Conservation (phyloP, 1,284 basidiomycete species). For the Mycena citricolor region DNA sequence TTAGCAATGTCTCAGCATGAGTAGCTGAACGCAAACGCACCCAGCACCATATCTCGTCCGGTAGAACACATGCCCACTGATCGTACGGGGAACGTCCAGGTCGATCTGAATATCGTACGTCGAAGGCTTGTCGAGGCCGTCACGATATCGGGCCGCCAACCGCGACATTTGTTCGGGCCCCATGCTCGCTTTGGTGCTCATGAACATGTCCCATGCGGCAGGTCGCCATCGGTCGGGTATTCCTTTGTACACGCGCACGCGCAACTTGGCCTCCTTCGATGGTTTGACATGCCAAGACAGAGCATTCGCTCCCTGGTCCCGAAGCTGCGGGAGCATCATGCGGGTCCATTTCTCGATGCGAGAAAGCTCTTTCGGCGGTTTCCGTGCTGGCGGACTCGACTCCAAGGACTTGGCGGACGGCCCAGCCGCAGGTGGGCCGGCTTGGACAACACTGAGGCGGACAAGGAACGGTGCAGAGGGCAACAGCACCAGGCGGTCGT, state of each 20-base stretch:
- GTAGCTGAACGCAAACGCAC: slow-evolving; percentile 42
- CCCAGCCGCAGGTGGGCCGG: slow-evolving; percentile 14
- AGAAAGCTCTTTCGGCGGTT: slow-evolving; percentile 61
- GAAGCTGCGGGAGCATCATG: slow-evolving; percentile 73
- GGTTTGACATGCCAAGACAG: slow-evolving; percentile 68
- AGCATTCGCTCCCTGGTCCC: slow-evolving; percentile 79
- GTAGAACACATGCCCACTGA: slow-evolving; percentile 93
- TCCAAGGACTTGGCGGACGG: slow-evolving; percentile 34
- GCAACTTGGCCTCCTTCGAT: slow-evolving; percentile 64
- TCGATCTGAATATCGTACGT: slow-evolving; percentile 97
- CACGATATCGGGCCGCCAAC: slow-evolving; percentile 58
- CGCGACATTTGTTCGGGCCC: slow-evolving; percentile 42
- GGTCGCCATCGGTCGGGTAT: slow-evolving; percentile 95
- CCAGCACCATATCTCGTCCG: slow-evolving; percentile 94
- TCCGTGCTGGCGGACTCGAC: slow-evolving; percentile 46
- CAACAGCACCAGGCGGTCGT: slow-evolving; percentile 75
- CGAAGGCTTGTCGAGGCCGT: slow-evolving; percentile 75
- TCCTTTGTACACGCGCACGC: slow-evolving; percentile 87
- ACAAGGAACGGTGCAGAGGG: slow-evolving; percentile 63
- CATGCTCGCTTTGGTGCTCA: slow-evolving; percentile 49
- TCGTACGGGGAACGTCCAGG: slow-evolving; percentile 95
- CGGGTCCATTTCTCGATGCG: slow-evolving; percentile 86
- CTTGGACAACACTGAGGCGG: slow-evolving; percentile 43
- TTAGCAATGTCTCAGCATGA: slow-evolving; percentile 18
- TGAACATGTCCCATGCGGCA: slow-evolving; percentile 87